phyloP scores from a whole-genome alignment of 2,329 filamentous ascomycete species.

The Nigrospora osmanthi region DNA sequence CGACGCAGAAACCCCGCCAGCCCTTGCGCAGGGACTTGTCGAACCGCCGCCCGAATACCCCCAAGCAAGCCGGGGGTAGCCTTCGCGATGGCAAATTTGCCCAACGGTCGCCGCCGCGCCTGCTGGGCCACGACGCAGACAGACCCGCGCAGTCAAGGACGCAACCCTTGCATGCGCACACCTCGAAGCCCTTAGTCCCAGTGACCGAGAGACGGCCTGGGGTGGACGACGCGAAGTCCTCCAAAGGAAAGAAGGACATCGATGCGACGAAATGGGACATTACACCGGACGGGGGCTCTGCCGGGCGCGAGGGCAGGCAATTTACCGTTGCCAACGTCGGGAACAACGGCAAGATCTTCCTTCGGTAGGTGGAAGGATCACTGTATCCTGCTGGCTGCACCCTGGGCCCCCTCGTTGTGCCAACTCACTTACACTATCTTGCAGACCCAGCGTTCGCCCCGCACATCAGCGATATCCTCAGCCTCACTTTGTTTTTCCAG shows the following conservation, averaged over 20 bases:
- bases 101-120: slow-evolving; percentile 13
- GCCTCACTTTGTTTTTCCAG: slow-evolving; percentile 51
- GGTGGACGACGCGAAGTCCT: slow-evolving; percentile 17
- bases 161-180: slow-evolving; percentile 11
- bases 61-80: slow-evolving; percentile 4
- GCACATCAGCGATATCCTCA: slow-evolving; percentile 54
- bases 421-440: neutral
- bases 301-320: slow-evolving; percentile 58
- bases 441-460: slow-evolving; percentile 53
- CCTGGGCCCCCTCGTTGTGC: too few species aligned
- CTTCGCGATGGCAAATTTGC: slow-evolving; percentile 10
- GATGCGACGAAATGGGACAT: slow-evolving; percentile 50
- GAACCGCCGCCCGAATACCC: slow-evolving; percentile 11
- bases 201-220: slow-evolving; percentile 14
- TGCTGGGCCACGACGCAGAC: slow-evolving; percentile 6
- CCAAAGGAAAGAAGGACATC: slow-evolving; percentile 36
- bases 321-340: slow-evolving; percentile 78
- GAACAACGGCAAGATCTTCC: slow-evolving; percentile 74
- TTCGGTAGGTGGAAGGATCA: slow-evolving; percentile 50
- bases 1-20: slow-evolving; percentile 10
- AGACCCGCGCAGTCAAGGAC: slow-evolving; percentile 9
- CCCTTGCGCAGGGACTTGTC: slow-evolving; percentile 11
- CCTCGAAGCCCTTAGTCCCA: slow-evolving; percentile 18
- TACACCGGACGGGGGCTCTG: slow-evolving; percentile 52
- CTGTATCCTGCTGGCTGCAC: neutral